Base-by-base conservation (phyloP, 2,329 filamentous ascomycete species). In the Zopfia rhizophila region DNA sequence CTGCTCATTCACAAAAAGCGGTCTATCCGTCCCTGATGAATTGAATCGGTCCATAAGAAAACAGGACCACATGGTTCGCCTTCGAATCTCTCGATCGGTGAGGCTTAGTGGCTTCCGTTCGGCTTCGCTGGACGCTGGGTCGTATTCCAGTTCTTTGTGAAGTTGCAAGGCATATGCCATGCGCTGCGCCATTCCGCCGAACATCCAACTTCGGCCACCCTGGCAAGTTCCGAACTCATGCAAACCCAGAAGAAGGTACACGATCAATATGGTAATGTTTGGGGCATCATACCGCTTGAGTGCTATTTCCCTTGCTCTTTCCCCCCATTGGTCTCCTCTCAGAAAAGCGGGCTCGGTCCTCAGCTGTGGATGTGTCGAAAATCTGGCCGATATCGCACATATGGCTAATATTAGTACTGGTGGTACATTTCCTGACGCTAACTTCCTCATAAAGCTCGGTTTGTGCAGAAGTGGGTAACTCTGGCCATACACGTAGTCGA, bases 181-280 rank as follows among this genome's bases (percentile, higher is more conserved):
- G 27, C 94, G 84, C 63, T 96, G 91, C 11, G 93, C 94, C 78
- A 96, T 92, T 1, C 94, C 94, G 13, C 92, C 92, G 53, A 97
- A 84, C 48, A 95, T 90, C 94, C 94, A 99, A 68, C 92, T 97
- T 56, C 93, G 84, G 11, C 92, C 93, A 45, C 94, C 94, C 68
- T 97, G 93, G 66, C 94, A 97, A 10, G 93, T 97, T 43, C 94
- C 94, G 61, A 97, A 97, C 64, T 97, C 93, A 68, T 99, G 93
- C 25, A 99, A 78, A 3, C 91, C 92, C 12, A 97, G 81, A 13
- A 97, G 83, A 7, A 97, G 73, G 50, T 96, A 87, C 33, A 93
- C 94, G 4, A 92, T 97, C 32, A 99, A 74, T 29, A 97, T 96
- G 2, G 93, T 97, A 53, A 97, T 94, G 67, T 96, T 97, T 1